Conservation (phyloP, 495 filamentous ascomycete genomes). For the Aspergillus heteromorphus region DNA sequence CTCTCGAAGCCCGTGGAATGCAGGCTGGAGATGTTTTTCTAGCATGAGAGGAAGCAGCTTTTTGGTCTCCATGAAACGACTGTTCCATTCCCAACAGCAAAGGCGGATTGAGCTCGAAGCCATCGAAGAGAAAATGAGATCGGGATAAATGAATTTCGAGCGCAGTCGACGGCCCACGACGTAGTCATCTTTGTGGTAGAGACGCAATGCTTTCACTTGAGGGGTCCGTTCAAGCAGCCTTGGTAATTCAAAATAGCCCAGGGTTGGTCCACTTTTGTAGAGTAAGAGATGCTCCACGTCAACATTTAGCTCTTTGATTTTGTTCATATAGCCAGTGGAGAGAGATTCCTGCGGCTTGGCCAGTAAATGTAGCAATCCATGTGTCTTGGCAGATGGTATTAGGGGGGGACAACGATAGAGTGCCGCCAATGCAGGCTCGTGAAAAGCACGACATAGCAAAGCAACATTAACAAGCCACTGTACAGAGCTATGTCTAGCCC, state of each 20-base stretch:
- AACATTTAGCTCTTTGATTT: constrained; percentile 64
- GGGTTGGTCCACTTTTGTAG: constrained; percentile 38
- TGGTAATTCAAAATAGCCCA: constrained; percentile 44
- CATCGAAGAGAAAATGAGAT: constrained; percentile 53
- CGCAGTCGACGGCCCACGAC: constrained; percentile 20
- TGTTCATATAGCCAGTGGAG: constrained; percentile 54
- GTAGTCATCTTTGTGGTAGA: constrained; percentile 38
- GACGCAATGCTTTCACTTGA: constrained; percentile 33
- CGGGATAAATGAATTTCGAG: constrained; percentile 59
- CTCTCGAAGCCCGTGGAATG: constrained; percentile 55
- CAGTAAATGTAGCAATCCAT: constrained; percentile 46
- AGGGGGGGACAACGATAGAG: constrained; percentile 68
- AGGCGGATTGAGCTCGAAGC: constrained; percentile 43
- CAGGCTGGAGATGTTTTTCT: constrained; percentile 47
- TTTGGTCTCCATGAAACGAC: constrained; percentile 51
- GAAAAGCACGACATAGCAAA: constrained; percentile 57
- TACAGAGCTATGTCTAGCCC: constrained; percentile 36
- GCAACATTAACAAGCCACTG: constrained; percentile 59
- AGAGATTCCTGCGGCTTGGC: constrained; percentile 32
- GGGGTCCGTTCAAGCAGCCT: constrained; percentile 38
- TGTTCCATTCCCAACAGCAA: constrained; percentile 73
- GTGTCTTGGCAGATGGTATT: constrained; percentile 42
- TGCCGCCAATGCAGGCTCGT: constrained; percentile 68
- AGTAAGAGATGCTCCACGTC: constrained; percentile 49
- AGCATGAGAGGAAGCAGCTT: constrained; percentile 46